Evolutionary conservation across 768 basidiomycete genomes (phyloP).

Genomic region (Trametes elegans): DNA sequence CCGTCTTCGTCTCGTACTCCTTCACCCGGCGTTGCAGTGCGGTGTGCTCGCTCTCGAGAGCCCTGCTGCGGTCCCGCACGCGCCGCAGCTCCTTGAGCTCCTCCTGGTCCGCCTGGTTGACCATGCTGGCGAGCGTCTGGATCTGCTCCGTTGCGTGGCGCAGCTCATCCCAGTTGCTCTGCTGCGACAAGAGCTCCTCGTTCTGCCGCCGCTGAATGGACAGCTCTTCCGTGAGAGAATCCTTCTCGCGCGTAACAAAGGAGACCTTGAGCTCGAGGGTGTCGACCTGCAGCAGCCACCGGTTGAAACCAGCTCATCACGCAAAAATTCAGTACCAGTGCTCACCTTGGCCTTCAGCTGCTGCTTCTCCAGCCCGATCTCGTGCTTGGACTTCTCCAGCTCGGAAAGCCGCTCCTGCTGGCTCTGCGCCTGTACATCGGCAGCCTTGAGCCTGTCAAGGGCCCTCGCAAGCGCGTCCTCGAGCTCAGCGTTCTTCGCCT

Average conservation of each 20-base stretch:
- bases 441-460: slow-evolving; percentile 64
- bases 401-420: slow-evolving; percentile 58
- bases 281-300: slow-evolving; percentile 44
- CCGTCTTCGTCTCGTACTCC: slow-evolving; percentile 63
- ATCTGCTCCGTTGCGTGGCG: slow-evolving; percentile 71
- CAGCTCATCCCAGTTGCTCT: slow-evolving; percentile 78
- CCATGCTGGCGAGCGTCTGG: slow-evolving; percentile 57
- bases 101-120: slow-evolving; percentile 64
- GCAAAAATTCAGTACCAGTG: background rate
- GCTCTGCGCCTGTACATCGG: slow-evolving; percentile 64
- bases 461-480: slow-evolving; percentile 76
- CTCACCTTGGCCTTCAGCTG: slow-evolving; percentile 59
- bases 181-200: slow-evolving; percentile 57
- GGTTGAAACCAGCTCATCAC: background rate
- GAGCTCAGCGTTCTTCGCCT: slow-evolving; percentile 54
- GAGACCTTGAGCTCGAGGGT: slow-evolving; percentile 57
- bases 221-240: slow-evolving; percentile 50
- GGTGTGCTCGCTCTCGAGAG: slow-evolving; percentile 65
- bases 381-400: slow-evolving; percentile 60
- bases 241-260: slow-evolving; percentile 62
- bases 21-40: slow-evolving; percentile 69
- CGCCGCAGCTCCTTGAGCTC: slow-evolving; percentile 71
- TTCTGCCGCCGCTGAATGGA: slow-evolving; percentile 56
- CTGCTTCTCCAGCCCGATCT: slow-evolving; percentile 55
- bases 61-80: slow-evolving; percentile 51